These are phyloP conservation scores for Apiospora marii DNA, from an alignment of 2,329 filamentous ascomycete genomes.

Conservation along the genomic window DNA sequence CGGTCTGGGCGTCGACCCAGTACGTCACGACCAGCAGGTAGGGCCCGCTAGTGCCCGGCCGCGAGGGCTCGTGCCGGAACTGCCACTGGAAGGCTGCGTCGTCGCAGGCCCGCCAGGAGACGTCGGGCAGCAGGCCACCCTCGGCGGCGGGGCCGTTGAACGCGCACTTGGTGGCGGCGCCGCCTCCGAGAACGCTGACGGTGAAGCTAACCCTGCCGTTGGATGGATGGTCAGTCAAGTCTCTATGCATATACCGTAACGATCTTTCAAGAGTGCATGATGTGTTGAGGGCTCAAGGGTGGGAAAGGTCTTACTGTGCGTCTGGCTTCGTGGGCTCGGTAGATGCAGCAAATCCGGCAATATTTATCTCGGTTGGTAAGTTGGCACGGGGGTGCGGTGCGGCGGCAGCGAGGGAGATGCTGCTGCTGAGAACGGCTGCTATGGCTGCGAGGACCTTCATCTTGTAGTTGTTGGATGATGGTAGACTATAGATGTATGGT, in stretches of 20 bases:
- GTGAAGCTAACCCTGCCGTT: slow-evolving; percentile 33
- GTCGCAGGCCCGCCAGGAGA: slow-evolving; percentile 32
- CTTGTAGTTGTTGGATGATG: neutral
- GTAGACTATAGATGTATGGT: neutral
- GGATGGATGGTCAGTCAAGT: neutral
- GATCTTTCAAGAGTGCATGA: neutral
- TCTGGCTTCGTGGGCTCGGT: neutral
- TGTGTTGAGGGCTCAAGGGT: neutral
- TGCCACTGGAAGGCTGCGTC: slow-evolving; percentile 36
- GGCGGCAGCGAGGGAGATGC: neutral
- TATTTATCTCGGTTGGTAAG: neutral
- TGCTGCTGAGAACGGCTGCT: neutral
- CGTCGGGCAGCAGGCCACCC: slow-evolving; percentile 30
- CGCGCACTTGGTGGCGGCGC: slow-evolving; percentile 30
- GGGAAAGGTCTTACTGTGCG: neutral
- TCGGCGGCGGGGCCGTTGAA: slow-evolving; percentile 35
- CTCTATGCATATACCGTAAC: neutral
- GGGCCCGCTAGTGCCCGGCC: slow-evolving; percentile 32
- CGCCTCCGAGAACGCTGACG: slow-evolving; percentile 30
- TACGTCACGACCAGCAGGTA: slow-evolving; percentile 38
- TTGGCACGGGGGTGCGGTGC: neutral
- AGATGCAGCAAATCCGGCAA: neutral
- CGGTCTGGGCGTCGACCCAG: slow-evolving; percentile 26
- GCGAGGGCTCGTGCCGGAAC: slow-evolving; percentile 38
- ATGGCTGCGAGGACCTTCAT: neutral